These are phyloP conservation scores for Metarhizium humberi DNA, from an alignment of 2,329 filamentous ascomycete genomes.

Conservation along the genomic window DNA sequence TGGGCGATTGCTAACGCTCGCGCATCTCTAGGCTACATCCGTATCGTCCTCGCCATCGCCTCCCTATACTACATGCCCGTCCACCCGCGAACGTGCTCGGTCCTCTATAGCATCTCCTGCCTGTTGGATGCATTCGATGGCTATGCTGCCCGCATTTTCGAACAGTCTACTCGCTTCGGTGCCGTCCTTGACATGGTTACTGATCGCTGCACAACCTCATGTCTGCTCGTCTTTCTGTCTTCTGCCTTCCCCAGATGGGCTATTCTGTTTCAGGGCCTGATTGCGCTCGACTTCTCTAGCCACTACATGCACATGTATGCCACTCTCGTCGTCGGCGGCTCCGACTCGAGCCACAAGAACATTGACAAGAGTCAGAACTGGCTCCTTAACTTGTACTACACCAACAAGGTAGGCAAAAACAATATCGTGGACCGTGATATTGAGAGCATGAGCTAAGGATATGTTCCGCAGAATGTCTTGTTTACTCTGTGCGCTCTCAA, in stretches of 20 bases:
- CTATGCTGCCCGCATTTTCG: conserved; percentile 68
- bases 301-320: conserved; percentile 99
- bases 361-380: conserved; percentile 81
- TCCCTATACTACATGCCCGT: conserved; percentile 99
- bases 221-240: conserved; percentile 86
- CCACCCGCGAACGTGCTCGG: conserved; percentile 88
- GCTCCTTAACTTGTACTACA: conserved; percentile 92
- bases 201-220: conserved; percentile 92
- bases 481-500: conserved; percentile 88
- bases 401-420: conserved; percentile 66
- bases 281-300: conserved; percentile 85
- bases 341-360: conserved; percentile 81
- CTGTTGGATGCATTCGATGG: conserved; percentile 93
- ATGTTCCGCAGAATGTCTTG: conserved; percentile 59
- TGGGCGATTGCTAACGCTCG: background rate
- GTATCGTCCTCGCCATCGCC: conserved; percentile 73
- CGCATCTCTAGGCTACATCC: conserved; percentile 53
- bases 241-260: conserved; percentile 92
- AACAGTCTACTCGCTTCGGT: conserved; percentile 92
- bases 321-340: conserved; percentile 77
- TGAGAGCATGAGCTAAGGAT: background rate
- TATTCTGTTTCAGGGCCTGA: conserved; percentile 87
- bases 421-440: background rate
- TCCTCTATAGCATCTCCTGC: conserved; percentile 89
- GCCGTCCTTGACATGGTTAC: conserved; percentile 99